phyloP scores from a whole-genome alignment of 2,329 filamentous ascomycete species.

The Sporothrix humicola region DNA sequence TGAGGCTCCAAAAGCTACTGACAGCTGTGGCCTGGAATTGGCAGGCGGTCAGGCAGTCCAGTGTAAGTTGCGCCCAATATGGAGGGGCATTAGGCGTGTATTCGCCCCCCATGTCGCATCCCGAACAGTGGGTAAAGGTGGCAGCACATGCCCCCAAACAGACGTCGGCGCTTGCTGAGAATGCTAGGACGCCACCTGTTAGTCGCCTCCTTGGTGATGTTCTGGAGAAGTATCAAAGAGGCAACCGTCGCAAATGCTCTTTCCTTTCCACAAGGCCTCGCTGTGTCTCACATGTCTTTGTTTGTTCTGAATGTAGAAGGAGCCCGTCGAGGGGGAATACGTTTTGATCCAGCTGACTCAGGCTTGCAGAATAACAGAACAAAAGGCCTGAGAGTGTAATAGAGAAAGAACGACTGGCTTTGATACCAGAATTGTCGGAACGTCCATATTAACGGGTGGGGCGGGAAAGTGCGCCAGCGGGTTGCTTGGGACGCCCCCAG shows the following conservation, averaged over 20 bases:
- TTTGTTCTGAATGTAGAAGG: not conserved
- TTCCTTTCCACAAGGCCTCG: not conserved
- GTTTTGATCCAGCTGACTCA: conserved; percentile 6
- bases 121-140: conserved; percentile 14
- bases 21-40: not conserved
- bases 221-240: not conserved
- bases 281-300: conserved; percentile 9
- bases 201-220: not conserved
- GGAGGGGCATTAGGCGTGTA: not conserved
- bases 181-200: not conserved
- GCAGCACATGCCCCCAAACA: not conserved
- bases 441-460: conserved; percentile 11
- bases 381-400: not conserved
- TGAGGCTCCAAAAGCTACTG: not conserved
- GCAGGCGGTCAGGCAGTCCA: conserved; percentile 6
- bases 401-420: not conserved
- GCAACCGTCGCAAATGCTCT: not conserved
- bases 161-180: not conserved
- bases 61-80: not conserved
- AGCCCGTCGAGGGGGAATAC: not conserved
- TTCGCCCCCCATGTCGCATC: not conserved
- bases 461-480: conserved; percentile 3
- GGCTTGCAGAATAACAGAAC: not conserved
- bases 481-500: not conserved
- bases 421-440: not conserved